These are phyloP conservation scores for Marasmius fiardii DNA, from an alignment of 1,284 basidiomycete species.

Conservation along the genomic window DNA sequence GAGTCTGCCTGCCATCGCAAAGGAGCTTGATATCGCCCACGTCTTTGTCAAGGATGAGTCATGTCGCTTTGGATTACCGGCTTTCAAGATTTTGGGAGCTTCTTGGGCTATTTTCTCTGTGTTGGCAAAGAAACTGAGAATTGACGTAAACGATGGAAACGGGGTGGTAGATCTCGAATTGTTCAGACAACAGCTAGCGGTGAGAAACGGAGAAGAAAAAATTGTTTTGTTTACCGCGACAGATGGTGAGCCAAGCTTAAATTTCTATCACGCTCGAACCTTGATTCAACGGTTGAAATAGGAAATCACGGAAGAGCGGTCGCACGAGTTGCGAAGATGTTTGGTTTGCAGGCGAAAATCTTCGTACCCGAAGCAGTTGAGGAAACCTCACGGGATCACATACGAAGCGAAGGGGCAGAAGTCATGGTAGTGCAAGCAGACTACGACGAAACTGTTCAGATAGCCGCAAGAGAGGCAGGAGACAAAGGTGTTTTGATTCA, in stretches of 20 bases:
- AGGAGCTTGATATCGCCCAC: conserved; percentile 9
- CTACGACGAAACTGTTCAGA: conserved; percentile 10
- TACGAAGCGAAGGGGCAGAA: conserved; percentile 7
- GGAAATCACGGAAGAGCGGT: conserved; percentile 16
- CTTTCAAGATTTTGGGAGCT: conserved; percentile 18
- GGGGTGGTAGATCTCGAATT: not conserved
- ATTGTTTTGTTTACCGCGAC: conserved; percentile 10
- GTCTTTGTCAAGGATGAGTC: conserved; percentile 15
- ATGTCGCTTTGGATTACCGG: conserved; percentile 12
- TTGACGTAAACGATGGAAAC: not conserved
- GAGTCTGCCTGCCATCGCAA: not conserved
- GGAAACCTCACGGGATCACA: not conserved
- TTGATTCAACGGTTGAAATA: not conserved
- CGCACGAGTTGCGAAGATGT: conserved; percentile 8
- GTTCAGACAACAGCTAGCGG: not conserved
- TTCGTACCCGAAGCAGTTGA: conserved; percentile 9
- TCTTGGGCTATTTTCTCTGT: conserved; percentile 13
- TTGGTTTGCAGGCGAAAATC: conserved; percentile 2
- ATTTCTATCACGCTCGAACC: not conserved
- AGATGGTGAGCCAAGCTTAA: not conserved
- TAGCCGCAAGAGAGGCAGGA: conserved; percentile 3
- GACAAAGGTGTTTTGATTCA: conserved; percentile 8
- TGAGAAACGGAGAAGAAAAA: not conserved
- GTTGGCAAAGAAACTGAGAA: conserved; percentile 3
- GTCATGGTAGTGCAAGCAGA: conserved; percentile 2